These are phyloP conservation scores for Neocucurbitaria cava DNA, from an alignment of 2,329 filamentous ascomycete species.

Conservation along the genomic window DNA sequence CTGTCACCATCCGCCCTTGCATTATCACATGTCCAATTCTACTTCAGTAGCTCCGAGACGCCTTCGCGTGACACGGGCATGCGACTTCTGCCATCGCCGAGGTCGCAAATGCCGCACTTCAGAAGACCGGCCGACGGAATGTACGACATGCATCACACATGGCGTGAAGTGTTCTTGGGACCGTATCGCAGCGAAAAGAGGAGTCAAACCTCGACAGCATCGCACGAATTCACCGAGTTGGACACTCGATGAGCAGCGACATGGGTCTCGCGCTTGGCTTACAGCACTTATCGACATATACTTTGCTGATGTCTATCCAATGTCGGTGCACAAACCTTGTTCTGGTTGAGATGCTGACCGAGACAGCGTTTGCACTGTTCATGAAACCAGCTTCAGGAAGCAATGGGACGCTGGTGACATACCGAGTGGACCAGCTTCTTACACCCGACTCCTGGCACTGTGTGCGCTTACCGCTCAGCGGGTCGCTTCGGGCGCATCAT, in stretches of 20 bases:
- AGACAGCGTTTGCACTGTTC: not conserved
- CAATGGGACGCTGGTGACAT: not conserved
- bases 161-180: not conserved
- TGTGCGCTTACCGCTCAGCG: not conserved
- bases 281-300: not conserved
- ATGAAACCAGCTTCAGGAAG: not conserved
- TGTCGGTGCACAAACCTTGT: not conserved
- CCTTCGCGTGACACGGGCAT: not conserved
- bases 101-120: slow-evolving; percentile 1
- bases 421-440: not conserved
- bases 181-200: not conserved
- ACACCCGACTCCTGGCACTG: not conserved
- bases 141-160: not conserved
- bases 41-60: not conserved
- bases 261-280: not conserved
- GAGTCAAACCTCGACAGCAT: not conserved
- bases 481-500: not conserved
- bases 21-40: not conserved
- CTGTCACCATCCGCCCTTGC: not conserved
- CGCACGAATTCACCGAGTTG: not conserved
- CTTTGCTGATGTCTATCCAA: not conserved
- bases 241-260: not conserved
- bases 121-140: not conserved
- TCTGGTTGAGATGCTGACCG: not conserved
- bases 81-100: slow-evolving; percentile 6